A percentile compares a stretch with the other conserved stretches of the same genome.
phyloP scores from a whole-genome alignment of 495 filamentous ascomycete species.

The Xylaria scruposa region DNA sequence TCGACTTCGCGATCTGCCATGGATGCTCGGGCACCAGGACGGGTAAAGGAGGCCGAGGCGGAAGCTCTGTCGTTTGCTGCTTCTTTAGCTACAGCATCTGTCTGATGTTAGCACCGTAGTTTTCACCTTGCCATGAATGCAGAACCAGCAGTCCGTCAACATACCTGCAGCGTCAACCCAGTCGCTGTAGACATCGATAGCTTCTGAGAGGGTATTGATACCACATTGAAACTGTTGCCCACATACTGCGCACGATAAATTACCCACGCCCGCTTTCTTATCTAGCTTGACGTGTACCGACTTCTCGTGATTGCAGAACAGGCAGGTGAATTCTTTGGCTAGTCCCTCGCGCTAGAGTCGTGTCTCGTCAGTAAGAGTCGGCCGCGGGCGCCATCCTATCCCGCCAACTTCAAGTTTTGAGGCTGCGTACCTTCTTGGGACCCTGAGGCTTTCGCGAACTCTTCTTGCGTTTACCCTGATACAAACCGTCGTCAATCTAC shows the following conservation, averaged over 20 bases:
- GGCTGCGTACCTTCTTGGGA: conserved; percentile 72
- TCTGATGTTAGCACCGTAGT: conserved; percentile 29
- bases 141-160: conserved; percentile 44
- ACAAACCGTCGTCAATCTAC: conserved; percentile 6
- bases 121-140: conserved; percentile 29
- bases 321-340: conserved; percentile 87
- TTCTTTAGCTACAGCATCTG: conserved; percentile 54
- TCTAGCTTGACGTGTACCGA: conserved; percentile 87
- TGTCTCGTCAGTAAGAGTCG: conserved; percentile 1
- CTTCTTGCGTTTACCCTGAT: conserved; percentile 93
- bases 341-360: conserved; percentile 46
- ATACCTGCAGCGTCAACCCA: conserved; percentile 98
- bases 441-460: conserved; percentile 81
- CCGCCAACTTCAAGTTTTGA: neutral
- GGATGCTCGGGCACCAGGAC: conserved; percentile 44
- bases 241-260: conserved; percentile 88
- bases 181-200: conserved; percentile 95
- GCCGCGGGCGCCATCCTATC: neutral
- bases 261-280: conserved; percentile 85
- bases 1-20: conserved; percentile 50
- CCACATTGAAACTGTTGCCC: conserved; percentile 90
- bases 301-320: conserved; percentile 98
- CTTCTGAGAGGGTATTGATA: conserved; percentile 60
- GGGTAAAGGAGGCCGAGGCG: conserved; percentile 40
- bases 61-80: conserved; percentile 30